Percentiles rank a stretch among this genome's conserved stretches.
These are phyloP conservation scores for Pseudocercospora vitis DNA, from an alignment of 2,329 filamentous ascomycete genomes.

Conservation along the genomic window DNA sequence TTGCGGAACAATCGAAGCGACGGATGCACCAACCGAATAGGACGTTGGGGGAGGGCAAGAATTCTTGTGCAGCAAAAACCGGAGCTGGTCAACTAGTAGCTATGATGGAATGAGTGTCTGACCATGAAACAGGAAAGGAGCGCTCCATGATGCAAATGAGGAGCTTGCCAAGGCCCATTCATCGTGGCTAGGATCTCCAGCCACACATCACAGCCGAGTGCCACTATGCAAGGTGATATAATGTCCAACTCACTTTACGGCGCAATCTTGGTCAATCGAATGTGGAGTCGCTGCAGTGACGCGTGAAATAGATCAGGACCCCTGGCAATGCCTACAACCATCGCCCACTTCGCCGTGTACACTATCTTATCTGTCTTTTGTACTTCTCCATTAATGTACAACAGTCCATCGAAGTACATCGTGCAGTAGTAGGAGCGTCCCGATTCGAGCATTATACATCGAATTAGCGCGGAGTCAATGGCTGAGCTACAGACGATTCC, in stretches of 20 bases:
- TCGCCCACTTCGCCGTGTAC: background rate
- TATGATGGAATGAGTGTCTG: conserved; percentile 6
- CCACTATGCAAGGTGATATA: conserved; percentile 24
- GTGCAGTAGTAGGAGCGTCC: background rate
- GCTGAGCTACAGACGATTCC: conserved; percentile 46
- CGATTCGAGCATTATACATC: background rate
- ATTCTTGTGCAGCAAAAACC: conserved; percentile 8
- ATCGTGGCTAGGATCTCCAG: conserved; percentile 15
- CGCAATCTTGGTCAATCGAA: conserved; percentile 17
- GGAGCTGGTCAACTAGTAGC: background rate
- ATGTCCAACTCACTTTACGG: conserved; percentile 19
- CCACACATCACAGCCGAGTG: conserved; percentile 19
- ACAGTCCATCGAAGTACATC: background rate
- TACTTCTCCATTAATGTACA: background rate
- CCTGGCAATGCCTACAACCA: conserved; percentile 9
- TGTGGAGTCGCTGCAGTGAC: conserved; percentile 16
- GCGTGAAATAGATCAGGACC: conserved; percentile 13
- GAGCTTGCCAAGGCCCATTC: conserved; percentile 15
- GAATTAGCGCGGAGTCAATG: conserved; percentile 13
- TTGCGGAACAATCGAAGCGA: conserved; percentile 28
- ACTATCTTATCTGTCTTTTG: background rate
- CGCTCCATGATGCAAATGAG: conserved; percentile 14
- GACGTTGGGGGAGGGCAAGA: background rate
- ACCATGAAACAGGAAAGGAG: conserved; percentile 15
- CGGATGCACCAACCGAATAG: conserved; percentile 16